Evolutionary conservation across 2,329 filamentous ascomycete genomes (phyloP).

Genomic region (Nigrospora oryzae): DNA sequence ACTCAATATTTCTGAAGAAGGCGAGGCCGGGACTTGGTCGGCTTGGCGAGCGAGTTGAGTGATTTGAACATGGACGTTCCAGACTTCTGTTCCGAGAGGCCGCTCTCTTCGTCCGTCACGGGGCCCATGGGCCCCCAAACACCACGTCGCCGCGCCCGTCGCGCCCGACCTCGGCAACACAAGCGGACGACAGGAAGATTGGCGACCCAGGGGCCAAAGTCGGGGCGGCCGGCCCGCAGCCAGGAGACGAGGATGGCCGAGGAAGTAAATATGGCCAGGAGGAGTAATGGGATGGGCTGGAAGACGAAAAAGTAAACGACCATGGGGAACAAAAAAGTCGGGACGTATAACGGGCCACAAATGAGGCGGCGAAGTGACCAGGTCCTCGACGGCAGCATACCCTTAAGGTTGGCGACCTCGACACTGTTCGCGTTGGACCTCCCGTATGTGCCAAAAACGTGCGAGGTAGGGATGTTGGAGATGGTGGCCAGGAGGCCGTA

Average conservation of each 20-base stretch:
- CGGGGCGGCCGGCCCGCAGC: conserved; percentile 2
- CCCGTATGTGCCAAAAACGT: background rate
- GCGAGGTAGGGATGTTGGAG: background rate
- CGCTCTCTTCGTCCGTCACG: conserved; percentile 6
- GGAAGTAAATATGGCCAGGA: background rate
- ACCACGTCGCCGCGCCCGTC: conserved; percentile 20
- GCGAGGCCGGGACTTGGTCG: background rate
- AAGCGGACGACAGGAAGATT: background rate
- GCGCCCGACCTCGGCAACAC: conserved; percentile 8
- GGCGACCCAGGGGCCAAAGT: background rate
- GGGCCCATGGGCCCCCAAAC: conserved; percentile 10
- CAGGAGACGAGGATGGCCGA: background rate
- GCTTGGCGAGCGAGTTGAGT: background rate
- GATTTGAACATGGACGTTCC: background rate
- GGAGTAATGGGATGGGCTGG: background rate
- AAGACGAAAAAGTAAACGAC: conserved; percentile 1
- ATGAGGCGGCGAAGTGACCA: conserved; percentile 6
- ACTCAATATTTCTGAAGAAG: background rate
- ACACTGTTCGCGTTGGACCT: background rate
- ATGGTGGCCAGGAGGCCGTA: conserved; percentile 5
- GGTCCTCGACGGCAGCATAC: conserved; percentile 4
- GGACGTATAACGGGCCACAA: conserved; percentile 5
- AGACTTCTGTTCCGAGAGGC: background rate
- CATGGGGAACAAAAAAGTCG: conserved; percentile 3
- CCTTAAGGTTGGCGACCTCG: conserved; percentile 1